Evolutionary conservation across 2,329 filamentous ascomycete genomes (phyloP).

Genomic region (Plenodomus biglobosus): DNA sequence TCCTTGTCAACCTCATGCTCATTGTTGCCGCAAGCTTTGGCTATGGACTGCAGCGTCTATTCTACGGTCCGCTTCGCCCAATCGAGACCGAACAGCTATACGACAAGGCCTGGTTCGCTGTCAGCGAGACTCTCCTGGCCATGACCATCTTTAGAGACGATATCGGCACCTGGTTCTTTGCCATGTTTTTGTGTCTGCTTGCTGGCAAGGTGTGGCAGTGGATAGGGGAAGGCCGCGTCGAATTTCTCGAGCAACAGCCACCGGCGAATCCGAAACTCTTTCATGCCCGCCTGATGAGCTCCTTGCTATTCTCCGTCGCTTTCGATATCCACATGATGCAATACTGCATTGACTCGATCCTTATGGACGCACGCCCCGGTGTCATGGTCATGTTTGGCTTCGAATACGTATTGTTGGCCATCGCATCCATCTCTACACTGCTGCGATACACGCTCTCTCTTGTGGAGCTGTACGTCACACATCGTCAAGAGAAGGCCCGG

Average conservation of each 20-base stretch:
- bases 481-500: slow-evolving; percentile 70
- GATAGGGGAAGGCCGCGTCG: slow-evolving; percentile 94
- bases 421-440: slow-evolving; percentile 77
- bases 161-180: slow-evolving; percentile 88
- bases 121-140: slow-evolving; percentile 92
- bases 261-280: slow-evolving; percentile 86
- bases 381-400: slow-evolving; percentile 99
- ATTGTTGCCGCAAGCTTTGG: slow-evolving; percentile 78
- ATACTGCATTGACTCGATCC: slow-evolving; percentile 79
- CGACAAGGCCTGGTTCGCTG: slow-evolving; percentile 96
- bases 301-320: slow-evolving; percentile 73
- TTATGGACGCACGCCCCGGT: slow-evolving; percentile 84
- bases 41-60: slow-evolving; percentile 83
- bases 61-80: slow-evolving; percentile 85
- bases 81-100: slow-evolving; percentile 97
- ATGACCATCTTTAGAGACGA: slow-evolving; percentile 99
- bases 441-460: slow-evolving; percentile 78
- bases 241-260: slow-evolving; percentile 92
- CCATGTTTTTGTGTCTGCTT: slow-evolving; percentile 92
- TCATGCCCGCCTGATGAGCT: slow-evolving; percentile 77
- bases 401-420: slow-evolving; percentile 85
- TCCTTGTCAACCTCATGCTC: slow-evolving; percentile 87
- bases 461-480: slow-evolving; percentile 73
- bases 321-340: slow-evolving; percentile 80
- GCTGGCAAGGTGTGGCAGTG: slow-evolving; percentile 98